phyloP scores from a whole-genome alignment of 768 basidiomycete genomes.

The Russula compacta region DNA sequence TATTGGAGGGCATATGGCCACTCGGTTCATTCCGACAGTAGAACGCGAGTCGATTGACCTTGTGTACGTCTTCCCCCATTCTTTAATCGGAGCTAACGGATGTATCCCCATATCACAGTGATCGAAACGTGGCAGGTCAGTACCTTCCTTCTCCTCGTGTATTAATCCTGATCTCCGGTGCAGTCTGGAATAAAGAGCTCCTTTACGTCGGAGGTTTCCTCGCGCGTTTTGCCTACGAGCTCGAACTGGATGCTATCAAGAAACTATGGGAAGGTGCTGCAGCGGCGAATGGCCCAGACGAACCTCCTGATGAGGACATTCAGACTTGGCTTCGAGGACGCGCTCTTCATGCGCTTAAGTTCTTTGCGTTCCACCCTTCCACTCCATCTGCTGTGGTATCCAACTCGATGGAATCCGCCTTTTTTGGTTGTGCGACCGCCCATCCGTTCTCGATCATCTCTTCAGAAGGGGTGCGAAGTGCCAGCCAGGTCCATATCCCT shows the following conservation, averaged over 20 bases:
- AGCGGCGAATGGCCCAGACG: constrained; percentile 24
- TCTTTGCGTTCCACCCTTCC: constrained; percentile 84
- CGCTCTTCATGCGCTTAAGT: constrained; percentile 71
- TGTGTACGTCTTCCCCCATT: constrained; percentile 40
- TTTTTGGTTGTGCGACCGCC: constrained; percentile 55
- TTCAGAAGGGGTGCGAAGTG: constrained; percentile 58
- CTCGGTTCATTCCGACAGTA: constrained; percentile 90
- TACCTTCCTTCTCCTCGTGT: background rate
- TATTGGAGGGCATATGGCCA: constrained; percentile 55
- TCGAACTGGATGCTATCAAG: constrained; percentile 58
- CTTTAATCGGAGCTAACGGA: background rate
- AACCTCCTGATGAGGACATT: constrained; percentile 32
- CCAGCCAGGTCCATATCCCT: constrained; percentile 61
- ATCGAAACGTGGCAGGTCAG: constrained; percentile 71
- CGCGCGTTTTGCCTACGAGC: constrained; percentile 74
- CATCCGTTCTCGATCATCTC: constrained; percentile 64
- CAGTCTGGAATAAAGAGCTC: constrained; percentile 88
- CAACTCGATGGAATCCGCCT: constrained; percentile 57
- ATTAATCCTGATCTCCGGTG: background rate
- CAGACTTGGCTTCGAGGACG: constrained; percentile 45
- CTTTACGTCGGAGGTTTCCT: constrained; percentile 79
- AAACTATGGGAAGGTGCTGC: constrained; percentile 49
- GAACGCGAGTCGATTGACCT: constrained; percentile 91
- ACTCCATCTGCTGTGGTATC: constrained; percentile 82
- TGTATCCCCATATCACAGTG: constrained; percentile 34